Base-by-base conservation (phyloP, 345 rosid species). In the Linum trigynum region DNA sequence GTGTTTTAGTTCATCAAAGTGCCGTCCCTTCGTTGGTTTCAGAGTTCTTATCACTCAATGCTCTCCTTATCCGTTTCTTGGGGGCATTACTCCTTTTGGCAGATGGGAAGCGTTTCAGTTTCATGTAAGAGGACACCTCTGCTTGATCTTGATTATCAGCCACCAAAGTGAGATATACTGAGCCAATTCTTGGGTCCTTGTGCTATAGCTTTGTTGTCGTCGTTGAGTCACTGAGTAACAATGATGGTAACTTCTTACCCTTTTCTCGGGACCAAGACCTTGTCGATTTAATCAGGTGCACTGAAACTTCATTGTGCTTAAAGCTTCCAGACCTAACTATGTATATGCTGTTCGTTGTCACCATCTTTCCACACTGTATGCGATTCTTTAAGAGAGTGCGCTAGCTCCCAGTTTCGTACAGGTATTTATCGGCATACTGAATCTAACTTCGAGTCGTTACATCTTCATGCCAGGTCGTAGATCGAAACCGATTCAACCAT, bases 101-200 rank as follows among this genome's bases (percentile, higher is more conserved):
- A 92, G 97, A 90, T 90, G 71, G 86, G 94, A 56, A 85, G 85
- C 77, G 91, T 92, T 71, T 76, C 90, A 63, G 97, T 92, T 71
- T 80, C 89, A 41, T 90, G 97, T 74, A 56, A 75, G 51, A 82
- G 78, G 76, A 86, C 88, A 77, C 97, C 98, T 14, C 67, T 92
- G 79, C 88, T 78, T 75, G 92, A 86, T 64, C 83, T 90, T 61
- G 90, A 88, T 75, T 90, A 84, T 62, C 94, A 88, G 79, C 87
- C 97, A 11, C 98, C 98, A 41, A 85, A 89, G 98, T 92, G 55
- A 66, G 38, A 69, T 48, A 2, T 64, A 35, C 50, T 60, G 36
- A 48, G 8, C 53, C 8, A 48, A 5, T 48, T 1, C 0, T 48
- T 3, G 9, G 53, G 14, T 48, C 53, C 53, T 9, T 14, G 2